Conservation (phyloP, 2,329 filamentous ascomycete genomes). For the Colletotrichum aenigma region DNA sequence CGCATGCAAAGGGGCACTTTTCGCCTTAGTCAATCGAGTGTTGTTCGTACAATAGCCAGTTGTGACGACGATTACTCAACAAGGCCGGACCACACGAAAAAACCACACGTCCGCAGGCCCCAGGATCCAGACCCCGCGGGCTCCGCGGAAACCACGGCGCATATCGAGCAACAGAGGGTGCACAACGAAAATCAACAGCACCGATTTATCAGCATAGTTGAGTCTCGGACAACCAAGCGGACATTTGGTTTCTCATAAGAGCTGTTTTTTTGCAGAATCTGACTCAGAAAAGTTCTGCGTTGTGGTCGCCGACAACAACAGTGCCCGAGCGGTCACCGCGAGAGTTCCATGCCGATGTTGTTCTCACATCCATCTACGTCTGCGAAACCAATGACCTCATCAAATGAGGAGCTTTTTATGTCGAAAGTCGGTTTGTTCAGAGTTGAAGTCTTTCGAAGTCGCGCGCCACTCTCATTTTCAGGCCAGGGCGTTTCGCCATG, state of each 20-base stretch:
- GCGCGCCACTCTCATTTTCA: background rate
- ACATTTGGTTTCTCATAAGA: background rate
- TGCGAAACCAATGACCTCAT: background rate
- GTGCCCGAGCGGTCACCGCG: background rate
- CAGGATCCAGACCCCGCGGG: background rate
- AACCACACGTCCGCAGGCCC: background rate
- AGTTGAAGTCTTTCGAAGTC: background rate
- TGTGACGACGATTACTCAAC: background rate
- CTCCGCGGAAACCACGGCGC: background rate
- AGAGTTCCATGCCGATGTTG: background rate
- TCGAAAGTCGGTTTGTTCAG: background rate
- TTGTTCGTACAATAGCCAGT: background rate
- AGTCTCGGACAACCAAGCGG: background rate
- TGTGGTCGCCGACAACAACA: background rate
- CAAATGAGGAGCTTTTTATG: background rate
- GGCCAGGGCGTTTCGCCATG: constrained; percentile 25
- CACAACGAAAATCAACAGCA: background rate
- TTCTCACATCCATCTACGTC: background rate
- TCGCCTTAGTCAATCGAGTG: background rate
- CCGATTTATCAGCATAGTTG: background rate
- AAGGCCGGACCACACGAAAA: background rate
- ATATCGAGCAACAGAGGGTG: background rate
- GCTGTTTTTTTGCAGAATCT: background rate
- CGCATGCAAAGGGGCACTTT: background rate
- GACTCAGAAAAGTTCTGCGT: background rate